Evolutionary conservation across 371 early-diverging fungal genomes (phyloP), one percentile per base, ranked within the genome.

Genomic region (Smittium mucronatum): DNA sequence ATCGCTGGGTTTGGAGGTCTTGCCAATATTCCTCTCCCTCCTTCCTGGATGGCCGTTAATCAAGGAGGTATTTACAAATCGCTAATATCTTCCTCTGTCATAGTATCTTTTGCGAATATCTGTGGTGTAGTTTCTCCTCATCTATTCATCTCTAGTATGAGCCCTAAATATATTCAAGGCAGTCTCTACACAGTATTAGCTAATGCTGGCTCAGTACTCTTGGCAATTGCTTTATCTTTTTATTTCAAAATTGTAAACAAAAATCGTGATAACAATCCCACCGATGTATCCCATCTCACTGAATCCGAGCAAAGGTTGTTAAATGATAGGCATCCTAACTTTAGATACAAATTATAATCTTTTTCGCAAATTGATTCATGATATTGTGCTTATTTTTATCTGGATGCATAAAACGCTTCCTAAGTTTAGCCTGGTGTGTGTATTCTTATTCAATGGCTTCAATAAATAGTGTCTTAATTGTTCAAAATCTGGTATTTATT

Each of bases 91-190:
- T 59, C 79, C 25, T 76, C 78, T 0, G 63, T 63, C 2, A 74
- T 73, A 0, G 71, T 76, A 21, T 75, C 75, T 73, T 60, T 76
- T 2, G 78, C 77, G n/a, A 76, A 76, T 25, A 30, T 78, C 15
- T 72, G 75, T 21, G 78, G 78, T 0, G 58, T 78, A 21, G 75
- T 75, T 21, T 76, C 76, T 1, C 69, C 80, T 34, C 78, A 76
- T 36, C 71, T 78, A 30, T 78, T 76, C 34, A 71, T 76, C 34
- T 47, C 58, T 31, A 47, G 57, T n/a, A 75, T 76, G 21, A 64
- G 58, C 0, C 78, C 78, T n/a, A 71, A 67, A 64, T 78, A 71
- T 36, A 70, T 72, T n/a, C 72, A 72, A 28, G 78, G 78, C 28
- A 75, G 76, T 32, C 66, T 76, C 2, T 77, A 72, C 33, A 26